Base-by-base conservation (phyloP, 805 yeast species). In the Starmerella floris region DNA sequence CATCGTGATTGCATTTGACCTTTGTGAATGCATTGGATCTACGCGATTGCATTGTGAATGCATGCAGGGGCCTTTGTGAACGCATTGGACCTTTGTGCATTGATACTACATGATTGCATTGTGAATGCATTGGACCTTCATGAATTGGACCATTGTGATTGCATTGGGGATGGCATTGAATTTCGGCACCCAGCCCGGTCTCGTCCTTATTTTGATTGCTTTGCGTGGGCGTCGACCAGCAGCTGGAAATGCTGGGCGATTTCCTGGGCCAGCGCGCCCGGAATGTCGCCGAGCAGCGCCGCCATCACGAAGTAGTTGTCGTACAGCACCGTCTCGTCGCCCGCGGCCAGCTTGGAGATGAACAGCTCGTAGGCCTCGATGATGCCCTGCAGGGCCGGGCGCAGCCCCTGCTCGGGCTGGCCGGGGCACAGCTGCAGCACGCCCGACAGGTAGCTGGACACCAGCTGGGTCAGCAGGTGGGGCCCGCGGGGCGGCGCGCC, bases 361-460 rank as follows among this genome's bases (percentile, higher is more conserved):
- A 76, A 69, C 20, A 74, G 74, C 56, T 91, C 97, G 57, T 76
- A 87, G 49, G 83, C 95, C 53, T 75, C 77, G 42, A 88, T 66
- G 30, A 88, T 61, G 42, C 95, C 68, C 4, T 66, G 67, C 5
- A 88, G 68, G 1, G 85, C 76, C 48, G 71, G 75, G 33, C 73
- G 73, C 6, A 88, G 64, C 1, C 95, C 95, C 51, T 83, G 96
- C 3, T 59, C 50, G 48, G 53, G 63, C 45, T 48, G 59, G 45
- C 47, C 60, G 34, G 58, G 54, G 31, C 63, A 55, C 34, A 88
- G 63, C 33, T 76, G 75, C 41, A 87, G 63, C 23, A 91, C 59
- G 5, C 88, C 88, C 51, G 76, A 70, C 10, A 88, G 54, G 43
- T 80, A 72, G 41, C 73, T 76, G 1, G 93, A 77, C 60, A 83